Evolutionary conservation across 2,329 filamentous ascomycete species (phyloP), one percentile per base, ranked within the genome.

Genomic region (Pseudocercospora crystallina): DNA sequence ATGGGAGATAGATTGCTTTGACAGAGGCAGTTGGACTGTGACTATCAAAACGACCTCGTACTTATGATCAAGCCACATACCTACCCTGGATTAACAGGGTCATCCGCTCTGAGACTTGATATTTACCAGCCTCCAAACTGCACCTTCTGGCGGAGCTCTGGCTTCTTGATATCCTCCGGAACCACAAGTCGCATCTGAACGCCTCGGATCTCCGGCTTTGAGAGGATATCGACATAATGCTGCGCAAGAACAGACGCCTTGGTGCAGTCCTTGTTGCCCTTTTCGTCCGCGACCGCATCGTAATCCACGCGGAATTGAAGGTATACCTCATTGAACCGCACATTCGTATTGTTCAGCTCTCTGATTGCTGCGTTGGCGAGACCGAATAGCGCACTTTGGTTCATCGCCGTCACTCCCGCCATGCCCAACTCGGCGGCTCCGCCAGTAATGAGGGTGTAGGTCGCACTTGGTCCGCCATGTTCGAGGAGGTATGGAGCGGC

Each of bases 251-350:
- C 42, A 4, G 29, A 26, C 7, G 53, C 45, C 30, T 46, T 53
- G 29, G 33, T 43, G 13, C 40, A 43, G 10, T 13, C 33, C 10
- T 42, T 47, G n/a, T 46, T 45, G 2, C 50, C 41, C 11, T 56
- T 45, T 34, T 46, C 43, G 8, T 36, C 42, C 17, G 50, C 53
- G 5, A 43, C 31, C 12, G 13, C 46, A 14, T 56, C 53, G 15
- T 42, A 42, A n/a, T 53, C 50, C 13, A 56, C 53, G 5, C 49
- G 45, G 32, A 14, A 51, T n/a, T 36, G 56, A 1, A 73, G 65
- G 43, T 69, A 73, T n/a, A 72, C 58, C 47, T 73, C 71, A 41
- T 72, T 71, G 59, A 73, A 70, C 15, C 70, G 69, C 5, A 74
- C 60, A 48, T 69, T 71, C 2, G 67, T 68, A 0, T 60, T 44